Percentiles rank a stretch among this genome's conserved stretches.
These are phyloP conservation scores for Huntiella savannae DNA, from an alignment of 2,329 filamentous ascomycete genomes.

Conservation along the genomic window DNA sequence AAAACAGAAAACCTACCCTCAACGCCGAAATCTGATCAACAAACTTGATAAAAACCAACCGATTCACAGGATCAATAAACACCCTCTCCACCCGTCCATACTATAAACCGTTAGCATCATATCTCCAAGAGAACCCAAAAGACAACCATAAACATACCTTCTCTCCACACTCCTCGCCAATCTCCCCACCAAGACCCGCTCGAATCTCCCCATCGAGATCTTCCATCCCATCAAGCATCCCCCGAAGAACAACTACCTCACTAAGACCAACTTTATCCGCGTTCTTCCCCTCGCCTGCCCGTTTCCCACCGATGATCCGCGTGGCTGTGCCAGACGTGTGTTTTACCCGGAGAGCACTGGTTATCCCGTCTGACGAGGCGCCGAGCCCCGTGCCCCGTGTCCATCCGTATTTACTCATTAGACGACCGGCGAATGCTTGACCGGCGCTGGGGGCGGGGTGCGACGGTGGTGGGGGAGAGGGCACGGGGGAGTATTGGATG, in stretches of 20 bases:
- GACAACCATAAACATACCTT: constrained; percentile 30
- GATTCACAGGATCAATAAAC: constrained; percentile 45
- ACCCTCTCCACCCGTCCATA: constrained; percentile 72
- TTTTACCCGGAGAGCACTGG: constrained; percentile 64
- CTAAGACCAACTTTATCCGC: constrained; percentile 43
- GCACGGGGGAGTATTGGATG: constrained; percentile 39
- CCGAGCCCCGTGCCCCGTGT: constrained; percentile 74
- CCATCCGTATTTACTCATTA: constrained; percentile 92
- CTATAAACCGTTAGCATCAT: constrained; percentile 21
- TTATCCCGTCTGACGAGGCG: constrained; percentile 62
- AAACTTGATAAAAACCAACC: constrained; percentile 82
- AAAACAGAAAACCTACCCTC: constrained; percentile 36
- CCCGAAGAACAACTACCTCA: constrained; percentile 60
- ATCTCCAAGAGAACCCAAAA: background rate
- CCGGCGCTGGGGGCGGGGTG: constrained; percentile 19
- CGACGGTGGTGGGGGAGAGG: constrained; percentile 21
- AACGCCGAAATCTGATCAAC: constrained; percentile 69
- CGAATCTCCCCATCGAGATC: constrained; percentile 62
- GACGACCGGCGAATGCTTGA: constrained; percentile 62
- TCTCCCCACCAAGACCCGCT: constrained; percentile 67
- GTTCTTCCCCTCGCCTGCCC: constrained; percentile 23
- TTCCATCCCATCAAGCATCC: constrained; percentile 71
- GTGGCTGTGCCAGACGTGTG: constrained; percentile 45
- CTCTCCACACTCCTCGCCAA: constrained; percentile 79
- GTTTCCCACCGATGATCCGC: constrained; percentile 63